Conservation (phyloP, 2,329 filamentous ascomycete species). For the Talaromyces sp. region DNA sequence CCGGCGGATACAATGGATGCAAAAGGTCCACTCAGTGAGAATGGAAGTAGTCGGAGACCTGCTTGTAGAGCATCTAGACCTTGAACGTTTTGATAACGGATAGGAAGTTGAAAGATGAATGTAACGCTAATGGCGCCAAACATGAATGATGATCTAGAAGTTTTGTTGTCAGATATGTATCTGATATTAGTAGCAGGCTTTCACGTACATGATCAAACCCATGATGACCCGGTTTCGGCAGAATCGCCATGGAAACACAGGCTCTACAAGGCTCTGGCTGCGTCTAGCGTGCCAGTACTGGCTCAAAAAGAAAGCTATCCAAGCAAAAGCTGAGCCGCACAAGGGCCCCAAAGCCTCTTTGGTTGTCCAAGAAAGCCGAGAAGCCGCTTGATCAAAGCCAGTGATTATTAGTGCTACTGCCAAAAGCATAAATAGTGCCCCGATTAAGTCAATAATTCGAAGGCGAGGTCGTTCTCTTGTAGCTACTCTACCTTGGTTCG, state of each 20-base stretch:
- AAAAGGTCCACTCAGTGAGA: background rate
- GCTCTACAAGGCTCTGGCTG: constrained; percentile 12
- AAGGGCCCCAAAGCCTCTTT: background rate
- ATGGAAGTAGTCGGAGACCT: background rate
- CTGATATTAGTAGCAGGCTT: background rate
- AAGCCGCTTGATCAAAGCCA: background rate
- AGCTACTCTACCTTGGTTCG: background rate
- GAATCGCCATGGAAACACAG: constrained; percentile 20
- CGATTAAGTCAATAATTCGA: background rate
- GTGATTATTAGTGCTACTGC: background rate
- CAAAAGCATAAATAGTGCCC: background rate
- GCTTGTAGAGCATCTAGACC: background rate
- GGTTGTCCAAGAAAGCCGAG: background rate
- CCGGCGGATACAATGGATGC: background rate
- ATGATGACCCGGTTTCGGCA: constrained; percentile 18
- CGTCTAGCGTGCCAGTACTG: background rate
- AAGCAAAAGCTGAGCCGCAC: background rate
- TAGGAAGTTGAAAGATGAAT: constrained; percentile 2
- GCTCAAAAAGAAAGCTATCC: constrained; percentile 2
- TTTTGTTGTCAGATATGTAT: background rate
- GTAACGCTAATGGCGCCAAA: constrained; percentile 1
- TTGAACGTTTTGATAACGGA: background rate
- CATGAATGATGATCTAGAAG: background rate
- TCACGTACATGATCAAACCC: constrained; percentile 18
- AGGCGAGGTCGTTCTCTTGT: background rate